Conservation (phyloP, 2,329 filamentous ascomycete species). For the Chaetomium olivaceum region DNA sequence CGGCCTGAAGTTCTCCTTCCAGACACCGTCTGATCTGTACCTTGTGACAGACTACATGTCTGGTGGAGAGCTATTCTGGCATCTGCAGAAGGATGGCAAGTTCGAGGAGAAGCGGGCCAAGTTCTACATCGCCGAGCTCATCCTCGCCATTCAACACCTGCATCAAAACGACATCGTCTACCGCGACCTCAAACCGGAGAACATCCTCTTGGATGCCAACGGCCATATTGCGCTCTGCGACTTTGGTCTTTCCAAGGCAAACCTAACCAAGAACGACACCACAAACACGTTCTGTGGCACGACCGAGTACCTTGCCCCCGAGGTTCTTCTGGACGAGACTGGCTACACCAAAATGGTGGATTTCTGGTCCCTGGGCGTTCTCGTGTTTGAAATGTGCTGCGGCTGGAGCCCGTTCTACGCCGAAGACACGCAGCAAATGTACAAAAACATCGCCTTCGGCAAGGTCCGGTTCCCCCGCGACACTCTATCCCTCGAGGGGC, state of each 20-base stretch:
- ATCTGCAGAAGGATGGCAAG: slow-evolving; percentile 92
- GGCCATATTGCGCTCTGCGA: slow-evolving; percentile 97
- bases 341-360: slow-evolving; percentile 99
- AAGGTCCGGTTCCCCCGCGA: slow-evolving; percentile 96
- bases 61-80: slow-evolving; percentile 97
- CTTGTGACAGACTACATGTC: slow-evolving; percentile 99
- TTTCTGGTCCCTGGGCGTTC: slow-evolving; percentile 96
- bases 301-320: slow-evolving; percentile 94
- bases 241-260: slow-evolving; percentile 96
- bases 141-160: slow-evolving; percentile 89
- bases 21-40: slow-evolving; percentile 94
- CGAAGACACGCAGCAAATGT: slow-evolving; percentile 99
- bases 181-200: slow-evolving; percentile 94
- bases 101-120: slow-evolving; percentile 95
- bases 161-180: slow-evolving; percentile 98
- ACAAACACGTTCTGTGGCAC: slow-evolving; percentile 99
- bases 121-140: slow-evolving; percentile 98
- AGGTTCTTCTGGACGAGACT: slow-evolving; percentile 91
- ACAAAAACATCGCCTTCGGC: slow-evolving; percentile 99
- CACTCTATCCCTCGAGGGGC: slow-evolving; percentile 88
- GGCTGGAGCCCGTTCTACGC: slow-evolving; percentile 99
- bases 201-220: slow-evolving; percentile 94
- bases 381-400: slow-evolving; percentile 99
- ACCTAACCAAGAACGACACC: slow-evolving; percentile 93
- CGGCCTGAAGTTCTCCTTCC: slow-evolving; percentile 97